Percentiles rank a stretch among this genome's conserved stretches.
Evolutionary conservation across 164 flowering plant genomes (phyloP).

Genomic region (Liriodendron chinense): DNA sequence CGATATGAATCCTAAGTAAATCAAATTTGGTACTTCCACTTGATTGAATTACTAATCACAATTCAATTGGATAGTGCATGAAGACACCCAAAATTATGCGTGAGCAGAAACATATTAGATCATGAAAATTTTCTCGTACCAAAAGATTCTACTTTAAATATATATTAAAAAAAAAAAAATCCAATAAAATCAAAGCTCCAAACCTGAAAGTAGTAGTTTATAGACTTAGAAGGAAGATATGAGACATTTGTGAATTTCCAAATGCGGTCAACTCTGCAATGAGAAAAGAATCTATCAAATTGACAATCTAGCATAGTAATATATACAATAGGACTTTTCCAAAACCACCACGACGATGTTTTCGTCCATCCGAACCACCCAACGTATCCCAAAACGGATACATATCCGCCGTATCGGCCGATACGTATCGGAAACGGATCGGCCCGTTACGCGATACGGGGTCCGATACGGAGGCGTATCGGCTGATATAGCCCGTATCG

Average conservation of each 20-base stretch:
- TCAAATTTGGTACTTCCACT: no score
- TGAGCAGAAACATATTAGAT: not conserved
- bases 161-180: not conserved
- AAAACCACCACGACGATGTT: not conserved
- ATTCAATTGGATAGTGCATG: not conserved
- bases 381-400: no score
- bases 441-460: no score
- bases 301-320: not conserved
- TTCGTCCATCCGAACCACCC: not conserved
- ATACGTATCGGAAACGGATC: no score
- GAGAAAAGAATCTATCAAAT: not conserved
- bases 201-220: slow-evolving; percentile 18
- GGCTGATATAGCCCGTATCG: no score
- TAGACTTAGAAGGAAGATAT: slow-evolving; percentile 5
- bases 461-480: no score
- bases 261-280: slow-evolving; percentile 13
- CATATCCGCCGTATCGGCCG: no score
- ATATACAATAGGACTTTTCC: not conserved
- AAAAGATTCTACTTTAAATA: no score
- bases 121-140: no score
- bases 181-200: not conserved
- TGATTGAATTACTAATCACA: no score
- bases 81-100: not conserved
- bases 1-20: no score
- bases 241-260: slow-evolving; percentile 14